Evolutionary conservation across 306 rosid genomes (phyloP).

Genomic region (Sindora glabra): DNA sequence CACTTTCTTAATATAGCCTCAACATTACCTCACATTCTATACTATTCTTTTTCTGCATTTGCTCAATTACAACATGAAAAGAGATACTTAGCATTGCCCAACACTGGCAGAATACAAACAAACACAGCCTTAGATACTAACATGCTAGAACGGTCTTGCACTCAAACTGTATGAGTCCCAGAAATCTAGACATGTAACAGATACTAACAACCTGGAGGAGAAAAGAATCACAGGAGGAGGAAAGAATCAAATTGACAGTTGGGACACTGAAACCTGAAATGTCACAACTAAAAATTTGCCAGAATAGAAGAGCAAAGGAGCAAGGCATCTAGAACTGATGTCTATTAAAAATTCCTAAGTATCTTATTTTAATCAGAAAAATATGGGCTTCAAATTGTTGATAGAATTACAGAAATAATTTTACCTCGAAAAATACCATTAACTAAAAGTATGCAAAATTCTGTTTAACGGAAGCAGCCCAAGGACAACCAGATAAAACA

Average conservation of each 20-base stretch:
- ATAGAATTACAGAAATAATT: not conserved
- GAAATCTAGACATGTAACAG: not conserved
- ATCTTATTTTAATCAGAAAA: not conserved
- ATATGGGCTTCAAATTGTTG: not conserved
- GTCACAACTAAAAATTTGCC: not conserved
- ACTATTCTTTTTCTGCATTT: not conserved
- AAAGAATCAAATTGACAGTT: not conserved
- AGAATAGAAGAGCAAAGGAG: not conserved
- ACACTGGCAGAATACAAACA: not conserved
- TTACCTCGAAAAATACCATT: not conserved
- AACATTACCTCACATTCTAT: not conserved
- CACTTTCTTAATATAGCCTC: not conserved
- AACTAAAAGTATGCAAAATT: not conserved
- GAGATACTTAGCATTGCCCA: not conserved
- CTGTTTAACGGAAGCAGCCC: not conserved
- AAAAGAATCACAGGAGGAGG: not conserved
- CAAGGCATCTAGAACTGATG: not conserved
- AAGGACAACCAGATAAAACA: not conserved
- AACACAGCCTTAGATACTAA: no score
- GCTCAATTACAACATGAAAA: conserved; percentile 4
- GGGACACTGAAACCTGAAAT: not conserved
- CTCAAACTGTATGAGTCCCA: no score
- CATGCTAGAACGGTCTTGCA: no score
- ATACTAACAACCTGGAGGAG: not conserved
- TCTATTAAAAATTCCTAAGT: not conserved